Percentiles rank a stretch among this genome's conserved stretches.
Conservation (phyloP, 1,284 basidiomycete species). For the Phylloboletellus chloephorus region DNA sequence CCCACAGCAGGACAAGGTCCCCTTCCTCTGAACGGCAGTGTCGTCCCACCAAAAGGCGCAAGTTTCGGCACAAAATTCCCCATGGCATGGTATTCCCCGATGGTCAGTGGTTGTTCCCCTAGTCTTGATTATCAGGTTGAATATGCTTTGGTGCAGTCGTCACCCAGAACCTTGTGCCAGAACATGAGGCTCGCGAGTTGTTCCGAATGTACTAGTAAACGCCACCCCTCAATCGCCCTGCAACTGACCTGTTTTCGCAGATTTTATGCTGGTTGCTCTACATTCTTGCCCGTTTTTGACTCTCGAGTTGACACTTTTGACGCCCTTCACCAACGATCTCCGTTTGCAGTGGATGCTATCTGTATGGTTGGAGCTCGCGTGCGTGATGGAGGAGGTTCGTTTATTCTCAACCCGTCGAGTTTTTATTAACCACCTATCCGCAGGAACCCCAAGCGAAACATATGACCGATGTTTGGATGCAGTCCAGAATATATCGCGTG, state of each 20-base stretch:
- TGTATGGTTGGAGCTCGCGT: slow-evolving; percentile 87
- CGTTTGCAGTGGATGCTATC: slow-evolving; percentile 80
- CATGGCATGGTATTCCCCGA: slow-evolving; percentile 59
- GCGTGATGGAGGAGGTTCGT: slow-evolving; percentile 77
- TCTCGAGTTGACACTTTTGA: slow-evolving; percentile 75
- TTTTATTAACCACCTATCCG: slow-evolving; percentile 7
- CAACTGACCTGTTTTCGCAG: slow-evolving; percentile 34
- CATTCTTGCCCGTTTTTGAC: slow-evolving; percentile 86
- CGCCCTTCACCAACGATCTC: slow-evolving; percentile 71
- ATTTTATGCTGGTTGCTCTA: slow-evolving; percentile 84
- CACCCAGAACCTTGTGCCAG: slow-evolving; percentile 71
- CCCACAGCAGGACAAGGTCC: slow-evolving; percentile 67
- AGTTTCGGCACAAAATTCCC: slow-evolving; percentile 52
- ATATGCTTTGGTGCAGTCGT: slow-evolving; percentile 49
- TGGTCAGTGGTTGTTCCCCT: slow-evolving; percentile 40
- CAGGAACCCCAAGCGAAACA: slow-evolving; percentile 61
- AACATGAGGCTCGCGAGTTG: slow-evolving; percentile 76
- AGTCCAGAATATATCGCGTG: slow-evolving; percentile 77
- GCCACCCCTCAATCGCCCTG: not conserved
- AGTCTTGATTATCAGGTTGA: slow-evolving; percentile 6
- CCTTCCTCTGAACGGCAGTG: slow-evolving; percentile 60
- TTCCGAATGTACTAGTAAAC: slow-evolving; percentile 69
- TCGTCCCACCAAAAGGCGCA: slow-evolving; percentile 66
- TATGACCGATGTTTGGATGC: slow-evolving; percentile 70
- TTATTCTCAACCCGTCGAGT: not conserved